Percentiles rank a stretch among this genome's conserved stretches.
These are phyloP conservation scores for Claviceps arundinis DNA, from an alignment of 2,329 filamentous ascomycete genomes.

Conservation along the genomic window DNA sequence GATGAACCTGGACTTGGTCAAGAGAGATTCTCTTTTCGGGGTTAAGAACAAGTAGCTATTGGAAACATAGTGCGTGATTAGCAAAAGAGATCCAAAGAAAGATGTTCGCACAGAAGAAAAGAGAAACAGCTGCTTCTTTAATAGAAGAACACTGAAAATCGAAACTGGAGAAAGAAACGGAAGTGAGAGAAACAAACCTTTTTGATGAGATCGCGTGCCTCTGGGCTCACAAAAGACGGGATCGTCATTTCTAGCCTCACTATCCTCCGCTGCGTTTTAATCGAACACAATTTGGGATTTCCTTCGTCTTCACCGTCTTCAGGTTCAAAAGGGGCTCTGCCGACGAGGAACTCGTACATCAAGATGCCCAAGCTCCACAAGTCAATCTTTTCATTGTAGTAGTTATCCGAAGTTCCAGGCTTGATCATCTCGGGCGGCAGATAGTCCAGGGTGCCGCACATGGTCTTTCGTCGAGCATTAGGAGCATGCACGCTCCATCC, in stretches of 20 bases:
- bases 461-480: conserved; percentile 82
- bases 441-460: conserved; percentile 96
- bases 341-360: conserved; percentile 91
- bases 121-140: too few relatives aligned
- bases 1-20: conserved; percentile 77
- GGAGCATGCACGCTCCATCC: conserved; percentile 97
- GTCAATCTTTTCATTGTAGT: conserved; percentile 90
- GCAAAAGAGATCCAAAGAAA: conserved; percentile 2
- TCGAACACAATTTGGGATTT: too few relatives aligned
- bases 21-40: conserved; percentile 87
- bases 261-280: conserved; percentile 90
- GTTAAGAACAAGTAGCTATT: conserved; percentile 73
- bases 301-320: conserved; percentile 11
- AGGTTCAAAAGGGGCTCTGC: conserved; percentile 91
- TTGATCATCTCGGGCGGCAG: conserved; percentile 96
- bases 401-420: conserved; percentile 67
- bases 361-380: conserved; percentile 91
- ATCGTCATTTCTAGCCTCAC: conserved; percentile 82
- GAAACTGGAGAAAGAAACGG: neutral
- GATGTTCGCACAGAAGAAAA: too few relatives aligned
- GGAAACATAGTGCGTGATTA: conserved; percentile 10
- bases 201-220: conserved; percentile 87
- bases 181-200: conserved; percentile 40
- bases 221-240: conserved; percentile 76
- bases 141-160: too few relatives aligned